Evolutionary conservation across 108 stramenopile species (phyloP).

Genomic region (Nitzschia sp.): DNA sequence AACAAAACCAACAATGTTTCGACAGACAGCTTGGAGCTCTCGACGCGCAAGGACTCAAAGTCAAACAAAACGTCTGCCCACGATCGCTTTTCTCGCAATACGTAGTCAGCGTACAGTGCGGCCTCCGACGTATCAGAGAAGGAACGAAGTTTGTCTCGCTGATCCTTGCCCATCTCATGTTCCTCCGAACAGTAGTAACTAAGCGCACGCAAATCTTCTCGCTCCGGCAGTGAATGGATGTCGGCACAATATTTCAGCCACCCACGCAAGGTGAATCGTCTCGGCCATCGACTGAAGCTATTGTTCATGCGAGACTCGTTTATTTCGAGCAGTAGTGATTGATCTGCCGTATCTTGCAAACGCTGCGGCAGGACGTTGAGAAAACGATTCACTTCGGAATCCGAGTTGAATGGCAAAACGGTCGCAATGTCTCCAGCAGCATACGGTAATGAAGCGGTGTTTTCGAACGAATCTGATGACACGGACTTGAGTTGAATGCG

Average conservation of each 20-base stretch:
- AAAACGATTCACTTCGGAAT: slow-evolving; percentile 56
- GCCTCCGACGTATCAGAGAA: slow-evolving; percentile 72
- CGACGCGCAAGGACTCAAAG: slow-evolving; percentile 70
- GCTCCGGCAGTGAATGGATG: slow-evolving; percentile 74
- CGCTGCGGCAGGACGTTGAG: slow-evolving; percentile 59
- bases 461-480: not conserved
- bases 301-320: slow-evolving; percentile 24
- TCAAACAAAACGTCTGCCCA: slow-evolving; percentile 84
- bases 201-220: slow-evolving; percentile 79
- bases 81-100: slow-evolving; percentile 80
- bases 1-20: slow-evolving; percentile 59
- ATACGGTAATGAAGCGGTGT: slow-evolving; percentile 46
- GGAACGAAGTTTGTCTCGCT: slow-evolving; percentile 62
- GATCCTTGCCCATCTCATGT: slow-evolving; percentile 50
- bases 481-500: slow-evolving; percentile 32
- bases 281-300: slow-evolving; percentile 58
- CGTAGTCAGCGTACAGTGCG: slow-evolving; percentile 80
- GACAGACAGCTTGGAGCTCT: slow-evolving; percentile 44
- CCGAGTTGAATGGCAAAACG: slow-evolving; percentile 67
- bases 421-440: slow-evolving; percentile 79
- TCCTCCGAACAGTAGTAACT: slow-evolving; percentile 55
- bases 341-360: slow-evolving; percentile 56
- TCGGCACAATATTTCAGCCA: slow-evolving; percentile 80
- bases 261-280: slow-evolving; percentile 65
- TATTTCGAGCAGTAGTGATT: slow-evolving; percentile 39